These are phyloP conservation scores for Pichia norvegensis DNA, from an alignment of 1,139 yeast species.

Conservation along the genomic window DNA sequence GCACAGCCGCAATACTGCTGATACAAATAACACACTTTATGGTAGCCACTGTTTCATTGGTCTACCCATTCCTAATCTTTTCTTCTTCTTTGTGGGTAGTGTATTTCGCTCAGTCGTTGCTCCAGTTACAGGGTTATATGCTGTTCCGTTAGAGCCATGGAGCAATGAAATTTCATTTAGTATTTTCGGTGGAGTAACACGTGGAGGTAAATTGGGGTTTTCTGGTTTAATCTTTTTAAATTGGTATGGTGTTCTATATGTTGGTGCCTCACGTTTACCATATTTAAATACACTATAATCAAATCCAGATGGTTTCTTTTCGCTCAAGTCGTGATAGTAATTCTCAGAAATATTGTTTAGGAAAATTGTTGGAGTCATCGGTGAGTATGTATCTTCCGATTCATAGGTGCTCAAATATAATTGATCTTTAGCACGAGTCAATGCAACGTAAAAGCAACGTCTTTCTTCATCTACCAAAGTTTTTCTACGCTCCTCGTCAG, in stretches of 20 bases:
- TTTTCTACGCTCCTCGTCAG: conserved; percentile 16
- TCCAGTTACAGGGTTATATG: conserved; percentile 12
- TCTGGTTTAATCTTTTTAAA: not conserved
- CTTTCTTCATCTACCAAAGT: conserved; percentile 56
- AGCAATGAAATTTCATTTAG: not conserved
- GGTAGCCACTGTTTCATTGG: conserved; percentile 17
- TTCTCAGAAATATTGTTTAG: not conserved
- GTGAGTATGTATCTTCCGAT: not conserved
- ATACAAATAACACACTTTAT: too few species aligned
- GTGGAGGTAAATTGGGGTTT: not conserved
- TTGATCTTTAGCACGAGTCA: conserved; percentile 63
- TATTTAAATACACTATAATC: not conserved
- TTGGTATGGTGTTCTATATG: not conserved
- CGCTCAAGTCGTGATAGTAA: not conserved
- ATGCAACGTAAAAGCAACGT: conserved; percentile 78
- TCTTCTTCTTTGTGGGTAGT: conserved; percentile 13
- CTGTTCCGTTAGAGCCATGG: conserved; percentile 3
- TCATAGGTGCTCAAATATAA: conserved; percentile 20
- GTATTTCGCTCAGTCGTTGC: not conserved
- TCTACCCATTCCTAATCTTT: conserved; percentile 23
- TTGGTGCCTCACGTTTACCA: not conserved
- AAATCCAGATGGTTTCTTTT: not conserved
- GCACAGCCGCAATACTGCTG: conserved; percentile 8
- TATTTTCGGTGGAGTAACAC: not conserved
- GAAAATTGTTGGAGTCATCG: not conserved